These are phyloP conservation scores for Beauveria varroae DNA, from an alignment of 2,329 filamentous ascomycete genomes.

Conservation along the genomic window DNA sequence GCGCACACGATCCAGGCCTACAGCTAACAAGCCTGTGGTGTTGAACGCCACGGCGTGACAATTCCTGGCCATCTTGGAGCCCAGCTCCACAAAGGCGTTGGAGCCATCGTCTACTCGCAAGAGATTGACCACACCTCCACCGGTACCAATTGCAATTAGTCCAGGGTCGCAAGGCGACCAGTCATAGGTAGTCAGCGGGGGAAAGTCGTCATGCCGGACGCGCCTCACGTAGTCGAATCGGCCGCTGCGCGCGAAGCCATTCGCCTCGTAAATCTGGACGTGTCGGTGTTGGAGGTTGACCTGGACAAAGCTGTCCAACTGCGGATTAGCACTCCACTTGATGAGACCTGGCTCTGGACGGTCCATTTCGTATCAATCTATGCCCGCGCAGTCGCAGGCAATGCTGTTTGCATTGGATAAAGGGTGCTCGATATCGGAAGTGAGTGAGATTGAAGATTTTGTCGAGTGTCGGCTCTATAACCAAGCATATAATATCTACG, in stretches of 20 bases:
- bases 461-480: neutral
- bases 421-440: neutral
- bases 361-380: conserved; percentile 35
- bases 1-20: conserved; percentile 71
- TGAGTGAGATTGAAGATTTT: neutral
- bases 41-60: conserved; percentile 80
- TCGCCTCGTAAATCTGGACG: conserved; percentile 56
- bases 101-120: conserved; percentile 64
- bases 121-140: conserved; percentile 67
- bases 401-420: neutral
- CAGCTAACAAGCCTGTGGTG: conserved; percentile 62
- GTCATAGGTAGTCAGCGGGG: conserved; percentile 57
- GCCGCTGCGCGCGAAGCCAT: conserved; percentile 48
- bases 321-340: conserved; percentile 57
- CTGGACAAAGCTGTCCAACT: conserved; percentile 54
- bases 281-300: conserved; percentile 57
- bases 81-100: conserved; percentile 57
- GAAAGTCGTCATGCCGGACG: conserved; percentile 55
- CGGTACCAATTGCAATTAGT: conserved; percentile 67
- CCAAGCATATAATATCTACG: neutral
- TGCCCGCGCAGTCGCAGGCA: neutral
- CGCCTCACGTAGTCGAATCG: conserved; percentile 51
- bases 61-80: conserved; percentile 66
- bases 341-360: conserved; percentile 55
- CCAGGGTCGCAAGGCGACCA: conserved; percentile 57